Base-by-base conservation (phyloP, 129 eudicot species). In the Pittosporum tobira region DNA sequence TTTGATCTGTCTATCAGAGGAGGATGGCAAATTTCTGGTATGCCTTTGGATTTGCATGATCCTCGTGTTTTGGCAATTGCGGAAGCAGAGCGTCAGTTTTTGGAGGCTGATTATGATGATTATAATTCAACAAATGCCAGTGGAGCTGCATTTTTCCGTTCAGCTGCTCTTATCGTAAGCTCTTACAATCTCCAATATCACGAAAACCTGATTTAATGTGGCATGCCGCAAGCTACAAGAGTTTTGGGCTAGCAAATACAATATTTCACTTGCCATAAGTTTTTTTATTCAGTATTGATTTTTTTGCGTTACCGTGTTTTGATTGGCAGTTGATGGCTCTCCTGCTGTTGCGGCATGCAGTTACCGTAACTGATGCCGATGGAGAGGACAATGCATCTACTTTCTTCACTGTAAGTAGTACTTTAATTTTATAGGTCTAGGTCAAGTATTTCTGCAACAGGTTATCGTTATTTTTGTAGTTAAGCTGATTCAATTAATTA, bases 131-230 rank as follows among this genome's bases (percentile, higher is more conserved):
- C 83, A 27, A 79, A 88, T 69, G 94, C 82, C 59, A 87, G 79
- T 73, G 99, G 96, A 57, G 88, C 93, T 75, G 91, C 86, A 66
- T 84, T 93, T 78, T 93, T 73, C 72, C 96, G 99, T 61, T 84
- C 96, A 48, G 99, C 81, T 65, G 96, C 95, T 64, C 73, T 93
- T 65, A 79, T 84, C 63, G 99, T 93, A 87, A 73, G 81, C 58
- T 47, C 19, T 48, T 47, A 21, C 2, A 20, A 48, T 47, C 14
- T 18, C 61, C 10, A 3, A 29, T 18, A 26, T 47, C 14, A 31
- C 61, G 8, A 3, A 29, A 28, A 26, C 9, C 3, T 52, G 31
- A 11, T 48, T 55, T 21, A 0, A 43, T 21, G 45, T 19, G 12
- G 54, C n/a, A n/a, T n/a, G n/a, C n/a, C n/a, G 26, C 25, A 22